Conservation (phyloP, 2,329 filamentous ascomycete species). For the Monilinia laxa region DNA sequence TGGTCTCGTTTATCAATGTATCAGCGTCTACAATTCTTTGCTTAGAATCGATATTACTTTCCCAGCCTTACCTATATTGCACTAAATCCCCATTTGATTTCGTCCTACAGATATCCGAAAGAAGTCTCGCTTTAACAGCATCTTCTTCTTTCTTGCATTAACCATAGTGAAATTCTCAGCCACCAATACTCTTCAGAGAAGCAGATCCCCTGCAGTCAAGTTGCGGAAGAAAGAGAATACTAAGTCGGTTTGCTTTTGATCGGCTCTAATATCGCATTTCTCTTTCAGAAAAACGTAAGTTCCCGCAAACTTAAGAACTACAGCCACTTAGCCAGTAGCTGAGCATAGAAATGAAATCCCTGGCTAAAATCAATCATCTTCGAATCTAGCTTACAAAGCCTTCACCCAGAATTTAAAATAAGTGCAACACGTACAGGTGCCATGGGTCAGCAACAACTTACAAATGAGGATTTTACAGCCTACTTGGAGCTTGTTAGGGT, state of each 20-base stretch:
- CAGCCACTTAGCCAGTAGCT: too few relatives aligned
- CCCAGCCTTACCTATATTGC: too few relatives aligned
- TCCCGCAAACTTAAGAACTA: background rate
- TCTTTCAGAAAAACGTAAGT: background rate
- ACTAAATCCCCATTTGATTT: too few relatives aligned
- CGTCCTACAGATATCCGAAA: too few relatives aligned
- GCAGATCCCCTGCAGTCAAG: background rate
- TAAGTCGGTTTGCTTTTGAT: background rate
- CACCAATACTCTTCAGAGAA: background rate
- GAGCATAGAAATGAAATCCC: background rate
- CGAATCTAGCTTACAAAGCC: fast-evolving
- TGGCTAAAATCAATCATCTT: background rate
- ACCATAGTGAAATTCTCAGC: background rate
- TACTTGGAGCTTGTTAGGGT: too few relatives aligned
- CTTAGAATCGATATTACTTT: too few relatives aligned
- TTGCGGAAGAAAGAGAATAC: background rate
- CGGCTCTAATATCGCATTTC: background rate
- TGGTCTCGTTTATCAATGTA: background rate
- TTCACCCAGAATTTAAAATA: background rate
- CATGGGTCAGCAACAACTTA: background rate
- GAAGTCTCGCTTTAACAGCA: background rate
- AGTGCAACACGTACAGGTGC: too few relatives aligned
- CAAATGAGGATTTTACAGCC: too few relatives aligned
- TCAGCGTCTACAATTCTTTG: background rate
- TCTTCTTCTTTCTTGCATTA: background rate